Percentiles rank a stretch among this genome's conserved stretches.
These are phyloP conservation scores for Metschnikowia noctiluminum DNA, from an alignment of 805 yeast species.

Conservation along the genomic window DNA sequence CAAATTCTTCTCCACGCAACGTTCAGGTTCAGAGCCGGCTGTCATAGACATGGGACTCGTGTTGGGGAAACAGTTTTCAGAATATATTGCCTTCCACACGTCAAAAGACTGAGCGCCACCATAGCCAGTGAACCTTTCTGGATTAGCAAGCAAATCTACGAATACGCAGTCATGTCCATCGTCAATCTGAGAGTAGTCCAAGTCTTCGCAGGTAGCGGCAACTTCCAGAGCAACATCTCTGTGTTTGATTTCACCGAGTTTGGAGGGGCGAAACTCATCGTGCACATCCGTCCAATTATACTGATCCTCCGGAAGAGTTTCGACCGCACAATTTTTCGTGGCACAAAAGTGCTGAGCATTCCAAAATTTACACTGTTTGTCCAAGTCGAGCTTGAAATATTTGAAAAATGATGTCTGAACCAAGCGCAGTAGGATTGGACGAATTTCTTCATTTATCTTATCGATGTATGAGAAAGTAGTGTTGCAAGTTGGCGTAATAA, in stretches of 20 bases:
- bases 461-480: conserved; percentile 45
- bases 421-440: conserved; percentile 53
- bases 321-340: conserved; percentile 86
- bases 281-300: conserved; percentile 59
- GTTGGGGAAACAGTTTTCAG: conserved; percentile 81
- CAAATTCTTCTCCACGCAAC: conserved; percentile 82
- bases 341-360: conserved; percentile 79
- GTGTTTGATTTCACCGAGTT: conserved; percentile 48
- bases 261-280: conserved; percentile 70
- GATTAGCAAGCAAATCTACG: conserved; percentile 83
- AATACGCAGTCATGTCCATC: conserved; percentile 69
- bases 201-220: conserved; percentile 37
- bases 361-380: conserved; percentile 84
- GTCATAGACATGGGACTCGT: conserved; percentile 36
- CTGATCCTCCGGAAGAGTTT: conserved; percentile 61
- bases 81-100: conserved; percentile 91
- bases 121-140: conserved; percentile 95
- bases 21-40: conserved; percentile 34
- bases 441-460: conserved; percentile 30
- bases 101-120: conserved; percentile 88
- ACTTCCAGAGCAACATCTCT: conserved; percentile 17
- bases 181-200: conserved; percentile 70
- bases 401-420: conserved; percentile 79
- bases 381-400: conserved; percentile 81
- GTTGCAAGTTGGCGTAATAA: conserved; percentile 43